Base-by-base conservation (phyloP, 768 basidiomycete species). In the Termitomyces heimii region DNA sequence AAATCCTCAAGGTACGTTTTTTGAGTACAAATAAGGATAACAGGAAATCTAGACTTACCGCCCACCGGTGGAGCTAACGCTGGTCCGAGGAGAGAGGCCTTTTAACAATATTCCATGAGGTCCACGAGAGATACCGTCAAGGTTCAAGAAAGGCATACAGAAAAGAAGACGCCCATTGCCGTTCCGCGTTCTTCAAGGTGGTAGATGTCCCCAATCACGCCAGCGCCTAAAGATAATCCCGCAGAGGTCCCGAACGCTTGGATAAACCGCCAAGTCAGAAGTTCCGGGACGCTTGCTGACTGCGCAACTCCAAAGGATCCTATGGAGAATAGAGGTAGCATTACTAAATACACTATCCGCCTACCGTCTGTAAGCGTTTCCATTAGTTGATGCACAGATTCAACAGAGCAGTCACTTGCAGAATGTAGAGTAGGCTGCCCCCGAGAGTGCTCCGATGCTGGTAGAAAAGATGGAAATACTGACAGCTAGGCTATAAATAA, bases 231-330 rank as follows among this genome's bases (percentile, higher is more conserved):
- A 35, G 76, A 80, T 67, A 74, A 67, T 5, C 74, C 81, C 10
- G 77, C 78, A n/a, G 82, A 76, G 8, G 82, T 72, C 28, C 86
- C 88, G 54, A 86, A 75, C 0, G 83, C 85, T 64, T 89, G 86
- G 0, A 88, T 57, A 31, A 84, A 76, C 4, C 87, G 77, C 68
- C 80, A 84, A 14, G 76, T 68, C 65, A 89, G 76, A 3, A 91
- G 71, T n/a, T 70, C 65, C 1, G 68, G 69, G 7, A 83, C 65
- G 43, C 59, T 71, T 1, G 65, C 60, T 0, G 83, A 76, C 0
- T 68, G 55, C 0, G 82, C 80, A 0, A 86, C 82, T 1, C 83
- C 86, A 3, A 86, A 66, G n/a, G 84, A 83, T 1, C 78, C 84
- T 1, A 83, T 61, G 39, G 76, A 74, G 43, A 82, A 74, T 22